Percentiles rank a stretch among this genome's conserved stretches.
Evolutionary conservation across 768 basidiomycete species (phyloP).

Genomic region (Macrocybe gigantea): DNA sequence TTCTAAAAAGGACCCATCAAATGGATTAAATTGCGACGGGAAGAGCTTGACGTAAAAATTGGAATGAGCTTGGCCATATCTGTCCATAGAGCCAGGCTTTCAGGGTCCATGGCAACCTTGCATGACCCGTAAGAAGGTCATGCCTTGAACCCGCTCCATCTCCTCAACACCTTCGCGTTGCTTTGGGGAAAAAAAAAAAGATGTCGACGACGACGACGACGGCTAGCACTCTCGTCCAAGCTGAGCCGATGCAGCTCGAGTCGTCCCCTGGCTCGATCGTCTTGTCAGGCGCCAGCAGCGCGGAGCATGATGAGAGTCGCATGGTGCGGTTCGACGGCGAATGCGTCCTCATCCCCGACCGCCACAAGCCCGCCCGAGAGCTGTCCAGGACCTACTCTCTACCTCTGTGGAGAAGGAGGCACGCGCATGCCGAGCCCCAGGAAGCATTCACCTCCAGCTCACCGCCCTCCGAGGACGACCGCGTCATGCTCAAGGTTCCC

Average conservation of each 20-base stretch:
- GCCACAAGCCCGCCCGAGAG: constrained; percentile 41
- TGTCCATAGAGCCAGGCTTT: no score
- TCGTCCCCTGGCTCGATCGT: constrained; percentile 4
- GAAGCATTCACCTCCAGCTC: no score
- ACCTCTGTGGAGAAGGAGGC: constrained; percentile 54
- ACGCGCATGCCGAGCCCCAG: constrained; percentile 2
- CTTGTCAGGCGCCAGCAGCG: constrained; percentile 2
- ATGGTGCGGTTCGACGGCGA: constrained; percentile 67
- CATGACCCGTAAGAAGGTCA: background rate
- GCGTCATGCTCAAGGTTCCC: constrained; percentile 54
- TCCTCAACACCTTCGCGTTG: background rate
- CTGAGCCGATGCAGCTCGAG: background rate
- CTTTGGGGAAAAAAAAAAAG: background rate
- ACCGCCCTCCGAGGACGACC: constrained; percentile 26
- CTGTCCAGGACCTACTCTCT: constrained; percentile 63
- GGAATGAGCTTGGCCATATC: no score
- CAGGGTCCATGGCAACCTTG: no score
- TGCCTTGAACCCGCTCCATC: constrained; percentile 1
- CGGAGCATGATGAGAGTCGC: constrained; percentile 10
- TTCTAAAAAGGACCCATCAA: no score
- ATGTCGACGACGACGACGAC: constrained; percentile 6
- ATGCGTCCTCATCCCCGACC: constrained; percentile 72
- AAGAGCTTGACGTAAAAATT: no score
- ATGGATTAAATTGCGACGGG: no score
- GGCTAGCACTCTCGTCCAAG: constrained; percentile 6